These are phyloP conservation scores for Mycena kentingensis DNA, from an alignment of 768 basidiomycete species.

Conservation along the genomic window DNA sequence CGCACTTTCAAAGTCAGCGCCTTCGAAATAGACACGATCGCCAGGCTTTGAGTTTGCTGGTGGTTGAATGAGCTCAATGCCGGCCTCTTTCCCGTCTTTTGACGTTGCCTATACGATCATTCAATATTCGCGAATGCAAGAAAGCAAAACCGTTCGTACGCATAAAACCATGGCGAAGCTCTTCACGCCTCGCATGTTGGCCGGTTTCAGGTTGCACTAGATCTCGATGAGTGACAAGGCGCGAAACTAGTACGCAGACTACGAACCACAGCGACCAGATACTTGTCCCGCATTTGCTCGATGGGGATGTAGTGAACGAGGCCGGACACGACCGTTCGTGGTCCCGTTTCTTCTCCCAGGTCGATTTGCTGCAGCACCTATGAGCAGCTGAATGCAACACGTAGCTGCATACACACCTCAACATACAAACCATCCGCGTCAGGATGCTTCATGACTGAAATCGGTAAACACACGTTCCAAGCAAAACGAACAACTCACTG, in stretches of 20 bases:
- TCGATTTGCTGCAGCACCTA: conserved; percentile 77
- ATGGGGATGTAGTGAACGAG: conserved; percentile 96
- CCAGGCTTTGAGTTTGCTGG: conserved; percentile 86
- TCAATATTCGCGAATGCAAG: conserved; percentile 1
- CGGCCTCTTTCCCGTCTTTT: conserved; percentile 86
- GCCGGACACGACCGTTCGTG: conserved; percentile 95
- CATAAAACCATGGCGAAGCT: conserved; percentile 98
- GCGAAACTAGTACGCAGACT: not conserved
- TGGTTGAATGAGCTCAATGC: conserved; percentile 90
- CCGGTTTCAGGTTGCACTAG: conserved; percentile 93
- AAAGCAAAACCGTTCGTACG: conserved; percentile 44
- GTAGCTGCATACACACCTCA: conserved; percentile 57
- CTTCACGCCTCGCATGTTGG: conserved; percentile 95
- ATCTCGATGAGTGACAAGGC: conserved; percentile 1
- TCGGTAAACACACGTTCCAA: not conserved
- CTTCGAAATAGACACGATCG: conserved; percentile 94
- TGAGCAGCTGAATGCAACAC: not conserved
- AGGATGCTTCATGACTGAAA: conserved; percentile 89
- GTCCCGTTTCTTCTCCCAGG: conserved; percentile 91
- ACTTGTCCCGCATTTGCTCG: conserved; percentile 85
- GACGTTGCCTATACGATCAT: conserved; percentile 67
- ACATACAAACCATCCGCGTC: conserved; percentile 98
- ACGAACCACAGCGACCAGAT: conserved; percentile 79
- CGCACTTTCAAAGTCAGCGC: conserved; percentile 80
- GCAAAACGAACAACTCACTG: conserved; percentile 49